Conservation (phyloP, 1,284 basidiomycete genomes). For the Bondarzewia mesenterica region DNA sequence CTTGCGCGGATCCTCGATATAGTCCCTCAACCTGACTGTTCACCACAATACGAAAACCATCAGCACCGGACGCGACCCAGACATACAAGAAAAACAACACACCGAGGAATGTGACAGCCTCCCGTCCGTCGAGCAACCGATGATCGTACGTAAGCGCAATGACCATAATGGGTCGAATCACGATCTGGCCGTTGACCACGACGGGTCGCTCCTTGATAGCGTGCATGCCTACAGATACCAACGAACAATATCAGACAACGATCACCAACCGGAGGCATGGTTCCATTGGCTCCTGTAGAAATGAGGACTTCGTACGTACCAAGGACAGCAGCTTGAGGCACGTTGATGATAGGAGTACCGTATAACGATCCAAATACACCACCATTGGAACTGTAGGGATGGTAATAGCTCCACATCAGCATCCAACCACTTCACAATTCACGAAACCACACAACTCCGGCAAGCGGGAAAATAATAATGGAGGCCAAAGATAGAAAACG, state of each 20-base stretch:
- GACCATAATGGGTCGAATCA: slow-evolving; percentile 95
- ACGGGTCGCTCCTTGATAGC: slow-evolving; percentile 92
- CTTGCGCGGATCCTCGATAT: slow-evolving; percentile 61
- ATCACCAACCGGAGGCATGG: too few relatives aligned
- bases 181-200: slow-evolving; percentile 90
- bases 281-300: not conserved
- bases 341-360: slow-evolving; percentile 96
- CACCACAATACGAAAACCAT: not conserved
- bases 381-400: slow-evolving; percentile 76
- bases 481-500: not conserved
- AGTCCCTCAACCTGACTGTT: slow-evolving; percentile 62
- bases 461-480: too few relatives aligned
- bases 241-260: not conserved
- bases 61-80: not conserved
- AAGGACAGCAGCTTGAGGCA: slow-evolving; percentile 91
- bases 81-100: slow-evolving; percentile 25
- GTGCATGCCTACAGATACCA: slow-evolving; percentile 70
- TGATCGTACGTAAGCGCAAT: slow-evolving; percentile 96
- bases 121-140: slow-evolving; percentile 90
- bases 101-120: slow-evolving; percentile 98
- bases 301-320: slow-evolving; percentile 34
- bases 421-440: too few relatives aligned
- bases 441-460: too few relatives aligned
- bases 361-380: slow-evolving; percentile 97
- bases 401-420: slow-evolving; percentile 10